Evolutionary conservation across 768 basidiomycete species (phyloP).

Genomic region (Thelephora ganbajun): DNA sequence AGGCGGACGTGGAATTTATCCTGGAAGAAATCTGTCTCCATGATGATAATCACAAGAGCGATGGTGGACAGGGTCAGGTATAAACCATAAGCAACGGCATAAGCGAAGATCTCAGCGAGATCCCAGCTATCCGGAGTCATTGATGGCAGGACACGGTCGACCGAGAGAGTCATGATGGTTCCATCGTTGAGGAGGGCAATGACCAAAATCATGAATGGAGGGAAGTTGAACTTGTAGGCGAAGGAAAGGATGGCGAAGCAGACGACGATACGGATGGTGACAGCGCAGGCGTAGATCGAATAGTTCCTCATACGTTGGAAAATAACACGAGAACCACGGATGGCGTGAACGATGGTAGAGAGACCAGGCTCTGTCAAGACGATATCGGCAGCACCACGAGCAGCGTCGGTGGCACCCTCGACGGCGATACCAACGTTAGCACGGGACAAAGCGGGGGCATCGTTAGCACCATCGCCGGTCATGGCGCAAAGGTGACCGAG

Average conservation of each 20-base stretch:
- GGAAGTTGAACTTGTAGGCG: slow-evolving; percentile 96
- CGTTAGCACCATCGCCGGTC: slow-evolving; percentile 99
- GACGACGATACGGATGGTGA: slow-evolving; percentile 97
- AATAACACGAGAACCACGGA: slow-evolving; percentile 95
- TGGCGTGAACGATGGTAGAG: slow-evolving; percentile 97
- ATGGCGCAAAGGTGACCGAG: slow-evolving; percentile 94
- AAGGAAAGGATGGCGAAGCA: slow-evolving; percentile 94
- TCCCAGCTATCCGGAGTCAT: slow-evolving; percentile 94
- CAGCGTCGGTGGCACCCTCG: slow-evolving; percentile 97
- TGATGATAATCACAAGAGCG: slow-evolving; percentile 68
- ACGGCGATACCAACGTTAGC: slow-evolving; percentile 99
- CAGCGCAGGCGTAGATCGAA: slow-evolving; percentile 90
- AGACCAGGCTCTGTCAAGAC: slow-evolving; percentile 97
- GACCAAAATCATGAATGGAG: slow-evolving; percentile 98
- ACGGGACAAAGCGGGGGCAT: slow-evolving; percentile 93
- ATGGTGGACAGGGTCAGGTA: slow-evolving; percentile 87
- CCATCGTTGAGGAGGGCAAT: slow-evolving; percentile 96
- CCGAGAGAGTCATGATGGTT: slow-evolving; percentile 96
- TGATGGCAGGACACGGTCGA: slow-evolving; percentile 91
- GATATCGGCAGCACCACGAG: slow-evolving; percentile 96
- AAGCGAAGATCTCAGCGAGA: slow-evolving; percentile 89
- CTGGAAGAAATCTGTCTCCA: slow-evolving; percentile 84
- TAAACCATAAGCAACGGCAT: slow-evolving; percentile 89
- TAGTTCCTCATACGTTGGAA: slow-evolving; percentile 99
- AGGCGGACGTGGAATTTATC: slow-evolving; percentile 67